Evolutionary conservation across 116 monocot genomes (phyloP).

Genomic region (Dioscorea cayenensis): DNA sequence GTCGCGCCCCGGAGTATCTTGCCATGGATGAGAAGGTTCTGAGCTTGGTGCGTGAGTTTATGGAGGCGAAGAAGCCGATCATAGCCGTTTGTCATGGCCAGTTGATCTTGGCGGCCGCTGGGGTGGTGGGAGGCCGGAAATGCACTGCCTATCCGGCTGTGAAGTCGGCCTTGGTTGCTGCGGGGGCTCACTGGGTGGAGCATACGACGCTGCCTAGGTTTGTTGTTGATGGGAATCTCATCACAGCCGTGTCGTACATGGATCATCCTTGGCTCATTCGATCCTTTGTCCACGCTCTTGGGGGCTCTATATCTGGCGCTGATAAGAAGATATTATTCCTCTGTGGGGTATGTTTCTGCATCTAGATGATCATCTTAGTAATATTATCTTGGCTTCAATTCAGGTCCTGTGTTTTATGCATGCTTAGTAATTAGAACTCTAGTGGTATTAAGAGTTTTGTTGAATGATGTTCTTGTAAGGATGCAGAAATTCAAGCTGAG

Average conservation of each 20-base stretch:
- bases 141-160: slow-evolving; percentile 76
- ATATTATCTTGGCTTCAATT: too few species aligned
- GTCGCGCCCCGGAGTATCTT: slow-evolving; percentile 85
- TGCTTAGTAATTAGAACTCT: too few species aligned
- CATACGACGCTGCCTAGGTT: slow-evolving; percentile 35
- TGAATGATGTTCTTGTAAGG: too few species aligned
- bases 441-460: too few species aligned
- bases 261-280: slow-evolving; percentile 72
- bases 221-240: slow-evolving; percentile 63
- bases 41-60: slow-evolving; percentile 39
- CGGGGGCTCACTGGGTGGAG: slow-evolving; percentile 81
- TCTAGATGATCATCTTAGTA: too few species aligned
- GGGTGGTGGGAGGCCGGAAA: slow-evolving; percentile 48
- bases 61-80: slow-evolving; percentile 45
- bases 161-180: slow-evolving; percentile 64
- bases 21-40: slow-evolving; percentile 52
- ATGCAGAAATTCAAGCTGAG: too few species aligned
- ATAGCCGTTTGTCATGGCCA: slow-evolving; percentile 88
- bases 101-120: slow-evolving; percentile 81
- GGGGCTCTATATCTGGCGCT: slow-evolving; percentile 57
- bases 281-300: slow-evolving; percentile 63
- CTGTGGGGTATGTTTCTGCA: slow-evolving; percentile 61
- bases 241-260: slow-evolving; percentile 60
- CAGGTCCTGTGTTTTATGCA: too few species aligned
- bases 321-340: slow-evolving; percentile 76